Conservation (phyloP, 768 basidiomycete species). For the Hortiboletus flavorubellus region DNA sequence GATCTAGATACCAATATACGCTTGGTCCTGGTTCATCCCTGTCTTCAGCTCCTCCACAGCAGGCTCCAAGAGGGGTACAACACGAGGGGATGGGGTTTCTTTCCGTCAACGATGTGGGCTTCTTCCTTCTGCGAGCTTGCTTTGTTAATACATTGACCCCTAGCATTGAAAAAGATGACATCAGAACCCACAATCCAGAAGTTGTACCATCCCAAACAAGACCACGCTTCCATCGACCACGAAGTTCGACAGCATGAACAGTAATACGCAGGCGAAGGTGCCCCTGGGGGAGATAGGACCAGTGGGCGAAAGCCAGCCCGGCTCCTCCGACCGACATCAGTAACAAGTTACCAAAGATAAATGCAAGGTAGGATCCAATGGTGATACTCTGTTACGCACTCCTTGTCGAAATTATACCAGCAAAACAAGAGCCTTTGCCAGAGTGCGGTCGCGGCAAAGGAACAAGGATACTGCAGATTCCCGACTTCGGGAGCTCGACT, state of each 20-base stretch:
- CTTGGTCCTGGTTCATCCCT: conserved; percentile 8
- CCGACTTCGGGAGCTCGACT: conserved; percentile 92
- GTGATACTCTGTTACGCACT: conserved; percentile 81
- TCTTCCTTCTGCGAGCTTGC: conserved; percentile 45
- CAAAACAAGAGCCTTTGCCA: conserved; percentile 41
- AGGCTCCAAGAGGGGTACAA: conserved; percentile 26
- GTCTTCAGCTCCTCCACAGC: conserved; percentile 25
- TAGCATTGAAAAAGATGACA: conserved; percentile 73
- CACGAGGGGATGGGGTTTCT: conserved; percentile 9
- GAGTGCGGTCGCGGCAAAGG: conserved; percentile 92
- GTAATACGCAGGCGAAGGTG: conserved; percentile 56
- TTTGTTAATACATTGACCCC: conserved; percentile 50
- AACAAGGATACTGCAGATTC: conserved; percentile 83
- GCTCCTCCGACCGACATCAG: conserved; percentile 80
- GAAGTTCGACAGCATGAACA: conserved; percentile 80
- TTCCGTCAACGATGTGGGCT: background rate
- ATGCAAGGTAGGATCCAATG: conserved; percentile 89
- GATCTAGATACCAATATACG: conserved; percentile 4
- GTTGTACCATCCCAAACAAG: conserved; percentile 74
- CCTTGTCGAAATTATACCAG: conserved; percentile 1
- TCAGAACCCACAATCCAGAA: conserved; percentile 61
- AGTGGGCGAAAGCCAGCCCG: no score
- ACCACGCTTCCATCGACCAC: conserved; percentile 67
- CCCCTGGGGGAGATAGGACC: no score
- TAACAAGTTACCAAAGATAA: conserved; percentile 81